Conservation (phyloP, 2,329 filamentous ascomycete species). For the Aspergillus ochraceoroseus region DNA sequence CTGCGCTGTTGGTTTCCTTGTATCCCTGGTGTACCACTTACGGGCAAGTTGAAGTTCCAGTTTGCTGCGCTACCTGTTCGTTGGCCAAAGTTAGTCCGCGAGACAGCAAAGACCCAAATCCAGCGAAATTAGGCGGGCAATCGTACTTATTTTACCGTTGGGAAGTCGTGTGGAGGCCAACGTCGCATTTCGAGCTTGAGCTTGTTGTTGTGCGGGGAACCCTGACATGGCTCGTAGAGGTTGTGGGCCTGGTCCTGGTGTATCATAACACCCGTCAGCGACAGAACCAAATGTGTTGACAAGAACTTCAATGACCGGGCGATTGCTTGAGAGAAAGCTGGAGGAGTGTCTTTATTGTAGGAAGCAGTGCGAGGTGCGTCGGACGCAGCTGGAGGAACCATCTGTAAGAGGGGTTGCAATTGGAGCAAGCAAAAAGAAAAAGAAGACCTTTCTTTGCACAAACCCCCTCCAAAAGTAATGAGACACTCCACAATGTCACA, state of each 20-base stretch:
- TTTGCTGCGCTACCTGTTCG: slow-evolving; percentile 50
- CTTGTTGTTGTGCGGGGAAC: slow-evolving; percentile 51
- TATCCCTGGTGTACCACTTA: slow-evolving; percentile 50
- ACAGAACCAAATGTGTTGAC: background rate
- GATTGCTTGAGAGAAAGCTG: slow-evolving; percentile 6
- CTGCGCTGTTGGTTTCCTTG: slow-evolving; percentile 49
- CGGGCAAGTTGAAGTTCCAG: slow-evolving; percentile 55
- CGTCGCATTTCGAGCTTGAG: slow-evolving; percentile 45
- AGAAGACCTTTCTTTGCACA: slow-evolving; percentile 6
- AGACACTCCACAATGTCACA: slow-evolving; percentile 2
- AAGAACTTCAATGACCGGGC: slow-evolving; percentile 2
- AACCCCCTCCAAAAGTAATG: slow-evolving; percentile 4
- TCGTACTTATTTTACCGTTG: slow-evolving; percentile 53
- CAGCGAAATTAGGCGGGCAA: background rate
- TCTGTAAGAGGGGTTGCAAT: slow-evolving; percentile 19
- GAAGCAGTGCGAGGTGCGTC: slow-evolving; percentile 14
- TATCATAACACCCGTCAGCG: slow-evolving; percentile 16
- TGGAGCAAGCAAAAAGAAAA: slow-evolving; percentile 17
- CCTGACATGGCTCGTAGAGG: slow-evolving; percentile 51
- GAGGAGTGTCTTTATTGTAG: slow-evolving; percentile 3
- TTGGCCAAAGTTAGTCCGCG: slow-evolving; percentile 24
- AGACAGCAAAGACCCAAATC: slow-evolving; percentile 1
- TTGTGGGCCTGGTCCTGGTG: slow-evolving; percentile 48
- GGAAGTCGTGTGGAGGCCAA: slow-evolving; percentile 48
- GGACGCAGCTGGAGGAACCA: slow-evolving; percentile 24